A percentile compares a stretch with the other conserved stretches of the same genome.
Conservation (phyloP, 331 rosid species). For the Stylosanthes scabra region DNA sequence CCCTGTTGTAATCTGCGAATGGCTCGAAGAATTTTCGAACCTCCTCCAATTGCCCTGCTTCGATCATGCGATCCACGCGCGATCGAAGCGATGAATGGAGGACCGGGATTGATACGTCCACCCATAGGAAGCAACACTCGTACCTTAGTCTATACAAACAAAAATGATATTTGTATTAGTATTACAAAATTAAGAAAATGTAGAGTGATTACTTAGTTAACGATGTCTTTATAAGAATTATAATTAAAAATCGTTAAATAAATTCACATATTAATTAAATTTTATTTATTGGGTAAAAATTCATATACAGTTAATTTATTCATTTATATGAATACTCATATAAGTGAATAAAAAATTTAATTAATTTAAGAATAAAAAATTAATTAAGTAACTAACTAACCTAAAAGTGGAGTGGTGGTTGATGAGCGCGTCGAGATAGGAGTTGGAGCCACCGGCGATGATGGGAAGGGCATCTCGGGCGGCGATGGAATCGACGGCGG, state of each 20-base stretch:
- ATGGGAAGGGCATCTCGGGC: conserved; percentile 65
- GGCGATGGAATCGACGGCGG: conserved; percentile 65
- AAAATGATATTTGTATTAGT: too few relatives aligned
- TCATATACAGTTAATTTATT: too few relatives aligned
- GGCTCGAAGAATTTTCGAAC: conserved; percentile 70
- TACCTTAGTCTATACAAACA: conserved; percentile 44
- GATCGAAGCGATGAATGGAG: conserved; percentile 66
- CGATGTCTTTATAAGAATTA: too few relatives aligned
- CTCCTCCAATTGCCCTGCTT: conserved; percentile 66
- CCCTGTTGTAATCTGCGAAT: conserved; percentile 47
- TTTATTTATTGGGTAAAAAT: too few relatives aligned
- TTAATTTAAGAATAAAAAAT: too few relatives aligned
- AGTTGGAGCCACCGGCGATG: conserved; percentile 93
- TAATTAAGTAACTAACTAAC: not conserved
- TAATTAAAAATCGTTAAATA: too few relatives aligned
- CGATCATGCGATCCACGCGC: conserved; percentile 86
- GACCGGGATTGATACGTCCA: conserved; percentile 53
- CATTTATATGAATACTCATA: too few relatives aligned
- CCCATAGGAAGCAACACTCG: conserved; percentile 83
- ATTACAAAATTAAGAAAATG: too few relatives aligned
- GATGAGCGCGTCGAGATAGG: conserved; percentile 66
- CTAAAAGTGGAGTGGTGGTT: conserved; percentile 56
- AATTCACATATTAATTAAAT: too few relatives aligned
- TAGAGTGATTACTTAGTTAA: too few relatives aligned
- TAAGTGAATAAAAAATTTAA: too few relatives aligned